Evolutionary conservation across 2,329 filamentous ascomycete genomes (phyloP).

Genomic region (Fusarium lateritium): DNA sequence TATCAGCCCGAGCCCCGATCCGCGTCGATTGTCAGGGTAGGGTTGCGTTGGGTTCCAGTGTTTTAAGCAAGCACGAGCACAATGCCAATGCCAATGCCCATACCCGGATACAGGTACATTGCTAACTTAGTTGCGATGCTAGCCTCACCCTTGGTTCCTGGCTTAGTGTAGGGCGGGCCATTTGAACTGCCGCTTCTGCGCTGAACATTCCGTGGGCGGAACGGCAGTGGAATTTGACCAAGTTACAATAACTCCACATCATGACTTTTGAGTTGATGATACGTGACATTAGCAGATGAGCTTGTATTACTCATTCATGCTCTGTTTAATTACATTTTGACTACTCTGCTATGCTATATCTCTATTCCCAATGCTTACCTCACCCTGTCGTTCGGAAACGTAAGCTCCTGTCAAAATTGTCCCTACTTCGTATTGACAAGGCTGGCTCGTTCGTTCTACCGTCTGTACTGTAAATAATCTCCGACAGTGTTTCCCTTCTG

Average conservation of each 20-base stretch:
- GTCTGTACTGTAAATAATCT: conserved; percentile 35
- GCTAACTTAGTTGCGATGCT: conserved; percentile 7
- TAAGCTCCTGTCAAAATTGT: conserved; percentile 3
- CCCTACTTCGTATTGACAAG: not conserved
- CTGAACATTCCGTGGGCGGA: conserved; percentile 20
- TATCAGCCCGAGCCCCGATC: not conserved
- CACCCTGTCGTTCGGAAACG: not conserved
- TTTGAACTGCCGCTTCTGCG: conserved; percentile 27
- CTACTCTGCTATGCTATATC: conserved; percentile 5
- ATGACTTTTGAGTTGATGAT: conserved; percentile 4
- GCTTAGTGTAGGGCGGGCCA: conserved; percentile 9
- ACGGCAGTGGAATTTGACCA: conserved; percentile 22
- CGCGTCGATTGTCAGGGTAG: too few species aligned
- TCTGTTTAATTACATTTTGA: too few species aligned
- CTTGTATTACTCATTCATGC: too few species aligned
- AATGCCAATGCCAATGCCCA: too few species aligned
- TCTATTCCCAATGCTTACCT: not conserved
- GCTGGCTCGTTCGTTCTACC: not conserved
- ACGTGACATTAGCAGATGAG: conserved; percentile 2
- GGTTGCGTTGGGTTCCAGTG: not conserved
- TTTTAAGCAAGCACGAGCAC: too few species aligned
- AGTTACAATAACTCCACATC: conserved; percentile 23
- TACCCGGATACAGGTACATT: not conserved
- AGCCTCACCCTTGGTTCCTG: conserved; percentile 35
- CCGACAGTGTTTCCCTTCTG: conserved; percentile 33